Conservation (phyloP, 2,329 filamentous ascomycete genomes). For the Colletotrichum lindemuthianum region DNA sequence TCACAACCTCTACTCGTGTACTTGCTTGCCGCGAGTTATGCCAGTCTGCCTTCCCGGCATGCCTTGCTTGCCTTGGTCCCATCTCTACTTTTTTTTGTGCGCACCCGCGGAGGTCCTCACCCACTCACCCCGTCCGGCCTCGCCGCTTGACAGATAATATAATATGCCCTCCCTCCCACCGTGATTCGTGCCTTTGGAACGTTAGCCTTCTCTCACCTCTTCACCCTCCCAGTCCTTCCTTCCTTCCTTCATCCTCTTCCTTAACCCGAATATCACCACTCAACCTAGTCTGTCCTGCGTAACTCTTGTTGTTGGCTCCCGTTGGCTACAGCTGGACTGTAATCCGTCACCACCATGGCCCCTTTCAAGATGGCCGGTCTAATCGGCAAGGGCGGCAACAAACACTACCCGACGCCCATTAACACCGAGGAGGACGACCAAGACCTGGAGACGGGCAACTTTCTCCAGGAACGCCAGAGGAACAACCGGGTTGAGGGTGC, state of each 20-base stretch:
- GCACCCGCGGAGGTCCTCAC: conserved; percentile 28
- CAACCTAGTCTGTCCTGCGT: conserved; percentile 27
- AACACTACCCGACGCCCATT: conserved; percentile 35
- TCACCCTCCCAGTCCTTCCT: conserved; percentile 30
- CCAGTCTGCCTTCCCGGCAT: conserved; percentile 23
- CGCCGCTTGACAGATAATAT: conserved; percentile 36
- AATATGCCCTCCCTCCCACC: conserved; percentile 35
- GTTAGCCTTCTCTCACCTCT: conserved; percentile 22
- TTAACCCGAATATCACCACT: conserved; percentile 15
- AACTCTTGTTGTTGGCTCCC: conserved; percentile 21
- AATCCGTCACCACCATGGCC: conserved; percentile 31
- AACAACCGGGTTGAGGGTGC: conserved; percentile 34
- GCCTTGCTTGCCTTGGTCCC: conserved; percentile 21
- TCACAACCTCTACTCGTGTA: not conserved
- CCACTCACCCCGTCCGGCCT: conserved; percentile 30
- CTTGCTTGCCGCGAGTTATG: conserved; percentile 25
- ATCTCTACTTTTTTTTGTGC: conserved; percentile 28
- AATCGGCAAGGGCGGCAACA: conserved; percentile 36
- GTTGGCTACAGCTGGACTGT: conserved; percentile 36
- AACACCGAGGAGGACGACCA: conserved; percentile 35
- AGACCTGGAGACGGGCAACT: conserved; percentile 36
- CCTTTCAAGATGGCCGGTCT: conserved; percentile 36
- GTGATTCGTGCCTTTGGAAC: conserved; percentile 17
- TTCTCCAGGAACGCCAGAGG: conserved; percentile 35
- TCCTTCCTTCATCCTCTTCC: conserved; percentile 13